Evolutionary conservation across 305 asterid genomes (phyloP), one percentile per base, ranked within the genome.

Genomic region (Rubia occidens): DNA sequence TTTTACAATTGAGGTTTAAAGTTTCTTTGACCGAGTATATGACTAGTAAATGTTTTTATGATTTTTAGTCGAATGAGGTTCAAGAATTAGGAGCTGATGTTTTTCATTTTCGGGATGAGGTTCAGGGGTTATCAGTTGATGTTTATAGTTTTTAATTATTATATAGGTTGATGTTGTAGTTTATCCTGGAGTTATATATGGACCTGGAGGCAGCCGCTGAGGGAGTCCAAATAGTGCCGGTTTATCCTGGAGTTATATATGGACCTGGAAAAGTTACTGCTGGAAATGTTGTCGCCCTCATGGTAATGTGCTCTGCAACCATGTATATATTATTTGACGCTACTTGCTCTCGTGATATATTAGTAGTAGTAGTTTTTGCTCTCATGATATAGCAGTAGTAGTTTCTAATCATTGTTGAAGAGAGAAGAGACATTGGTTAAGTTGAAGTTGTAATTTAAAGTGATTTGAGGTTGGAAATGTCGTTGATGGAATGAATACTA

Each of bases 231-330:
- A 87, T 93, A 45, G 84, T 90, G 82, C 89, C 85, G 10, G 88
- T 88, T 75, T 93, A 93, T 78, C 98, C 98, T 0, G 97, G 97
- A 78, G 98, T 93, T 74, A 80, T 93, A 63, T 93, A 90, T 74
- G 98, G 97, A 37, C 86, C 94, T 0, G 98, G 98, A 62, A 93
- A 93, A 81, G 80, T 87, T 54, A 87, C 98, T 17, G 75, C 85
- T 70, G 97, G 94, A 74, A 93, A 93, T 79, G 67, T 80, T 45
- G 82, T 93, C 65, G 91, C 97, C 4, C 85, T 80, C 39, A 8
- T 89, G 98, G 98, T 92, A 88, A 84, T 68, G 18, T 47, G n/a
- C 70, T 72, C 43, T 72, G 35, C 59, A 66, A 18, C 53, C 66
- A 68, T 32, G 37, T 32, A 32, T 45, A 55, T 71, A n/a, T 15